Base-by-base conservation (phyloP, 208 protist species). In the Trypanosomatidae sp. region DNA sequence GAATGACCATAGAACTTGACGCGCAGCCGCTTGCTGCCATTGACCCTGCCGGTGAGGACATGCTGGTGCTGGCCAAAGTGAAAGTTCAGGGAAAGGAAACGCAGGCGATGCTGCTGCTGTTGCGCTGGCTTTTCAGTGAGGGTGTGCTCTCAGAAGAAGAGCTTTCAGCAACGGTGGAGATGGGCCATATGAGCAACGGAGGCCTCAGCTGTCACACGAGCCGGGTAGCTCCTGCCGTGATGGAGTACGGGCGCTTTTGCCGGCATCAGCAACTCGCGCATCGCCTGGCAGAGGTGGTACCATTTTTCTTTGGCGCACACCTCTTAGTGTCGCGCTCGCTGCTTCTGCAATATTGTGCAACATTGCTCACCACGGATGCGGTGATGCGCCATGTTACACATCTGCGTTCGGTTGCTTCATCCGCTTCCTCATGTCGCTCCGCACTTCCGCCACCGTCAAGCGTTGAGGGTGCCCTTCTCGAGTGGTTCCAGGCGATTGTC, bases 221-320 rank as follows among this genome's bases (percentile, higher is more conserved):
- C 3, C 13, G 7, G 13, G 33, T 5, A 25, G 19, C n/a, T 28
- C 25, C 39, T 43, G 46, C 19, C 28, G 46, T 19, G 65, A 66
- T 10, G 17, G 19, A 33, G 10, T 25, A 60, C 19, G 25, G 69
- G 30, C n/a, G 50, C 8, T 76, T 81, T 39, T 15, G 41, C 17
- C 77, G 58, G 5, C 77, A 81, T 50, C 70, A 65, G 36, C 43
- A 55, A 15, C 62, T 76, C 25, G 90, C 90, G 4, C 64, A 67
- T n/a, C 47, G 41, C 8, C 73, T 94, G 6, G 77, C 87, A 1
- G 62, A 83, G 67, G 39, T 80, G 2, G 53, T 69, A 9, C 84
- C 85, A 0, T 95, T 93, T 71, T 86, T 85, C 56, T 66, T 93
- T 19, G 85, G 83, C 10, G 82, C 82, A 9, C 91, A 95, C 62